Percentiles rank a stretch among this genome's conserved stretches.
Conservation (phyloP, 1,139 yeast genomes). For the Suhomyces atakaporum region DNA sequence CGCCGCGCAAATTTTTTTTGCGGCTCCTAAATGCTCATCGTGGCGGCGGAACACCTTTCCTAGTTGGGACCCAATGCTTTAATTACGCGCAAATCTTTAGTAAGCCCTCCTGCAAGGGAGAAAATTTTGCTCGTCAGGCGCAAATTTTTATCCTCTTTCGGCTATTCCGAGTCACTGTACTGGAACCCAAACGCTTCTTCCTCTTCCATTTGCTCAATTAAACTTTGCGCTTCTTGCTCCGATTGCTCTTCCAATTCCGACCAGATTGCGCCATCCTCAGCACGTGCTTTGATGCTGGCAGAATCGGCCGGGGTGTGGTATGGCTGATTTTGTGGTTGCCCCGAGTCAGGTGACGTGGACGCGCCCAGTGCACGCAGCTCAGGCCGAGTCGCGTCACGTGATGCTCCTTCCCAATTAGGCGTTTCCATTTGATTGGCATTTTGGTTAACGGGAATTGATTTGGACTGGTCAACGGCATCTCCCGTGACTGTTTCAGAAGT, state of each 20-base stretch:
- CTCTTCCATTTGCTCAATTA: conserved; percentile 14
- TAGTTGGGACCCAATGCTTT: no score
- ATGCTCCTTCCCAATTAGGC: not conserved
- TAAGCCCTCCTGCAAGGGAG: no score
- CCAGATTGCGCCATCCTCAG: not conserved
- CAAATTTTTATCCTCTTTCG: no score
- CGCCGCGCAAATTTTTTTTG: conserved; percentile 1
- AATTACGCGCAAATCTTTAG: no score
- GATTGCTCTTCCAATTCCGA: conserved; percentile 1
- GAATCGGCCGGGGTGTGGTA: no score
- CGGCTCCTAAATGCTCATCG: no score
- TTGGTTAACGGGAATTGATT: not conserved
- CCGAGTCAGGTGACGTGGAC: not conserved
- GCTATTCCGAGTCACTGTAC: conserved; percentile 33
- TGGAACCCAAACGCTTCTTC: conserved; percentile 36
- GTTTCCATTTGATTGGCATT: not conserved
- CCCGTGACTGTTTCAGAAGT: not conserved
- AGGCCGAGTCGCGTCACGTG: no score
- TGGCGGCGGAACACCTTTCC: no score
- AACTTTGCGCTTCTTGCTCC: conserved; percentile 9
- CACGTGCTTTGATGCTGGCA: not conserved
- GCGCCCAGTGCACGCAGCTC: not conserved
- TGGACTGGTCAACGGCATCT: not conserved
- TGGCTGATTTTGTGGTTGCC: not conserved
- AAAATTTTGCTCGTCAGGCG: no score